Base-by-base conservation (phyloP, 192 early-diverging fungal genomes). In the Lunasporangiospora selenospora region DNA sequence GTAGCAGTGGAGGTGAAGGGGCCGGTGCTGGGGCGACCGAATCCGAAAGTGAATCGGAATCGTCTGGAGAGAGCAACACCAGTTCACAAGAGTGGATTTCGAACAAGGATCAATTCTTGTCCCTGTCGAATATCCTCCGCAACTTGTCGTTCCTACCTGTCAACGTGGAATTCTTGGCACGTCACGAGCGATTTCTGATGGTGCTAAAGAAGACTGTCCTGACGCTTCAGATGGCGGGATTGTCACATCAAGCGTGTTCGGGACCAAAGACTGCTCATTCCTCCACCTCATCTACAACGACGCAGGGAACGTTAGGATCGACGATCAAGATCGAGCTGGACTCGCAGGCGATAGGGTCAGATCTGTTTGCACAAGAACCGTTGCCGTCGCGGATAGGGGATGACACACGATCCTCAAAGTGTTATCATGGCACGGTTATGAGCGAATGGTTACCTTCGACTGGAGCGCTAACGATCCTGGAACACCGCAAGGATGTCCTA, bases 401-500 rank as follows among this genome's bases (percentile, higher is more conserved):
- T n/a, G n/a, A n/a, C n/a, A n/a, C n/a, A n/a, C n/a, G n/a, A n/a
- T n/a, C n/a, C n/a, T n/a, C n/a, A n/a, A n/a, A n/a, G n/a, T n/a
- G n/a, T n/a, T n/a, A n/a, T n/a, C n/a, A n/a, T n/a, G n/a, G n/a
- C n/a, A n/a, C n/a, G n/a, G n/a, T n/a, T n/a, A n/a, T n/a, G n/a
- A n/a, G n/a, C 6, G 47, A 42, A 41, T 57, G 55, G 55, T 31
- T 63, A 2, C 69, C 69, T 12, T 46, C 59, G 1, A 63, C 69
- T 0, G 69, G 69, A 7, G 69, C 69, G 2, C 23, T 73, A 34
- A 63, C 69, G 34, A 79, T 81, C 3, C 63, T 90, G 18, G 87
- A 89, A 43, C 80, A 83, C 41, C 81, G 89, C 9, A 90, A 90
- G 58, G 89, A 82, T 39, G 77, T 84, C 4, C 52, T 89, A 11